Evolutionary conservation across 768 basidiomycete genomes (phyloP).

Genomic region (Mycena haematopus): DNA sequence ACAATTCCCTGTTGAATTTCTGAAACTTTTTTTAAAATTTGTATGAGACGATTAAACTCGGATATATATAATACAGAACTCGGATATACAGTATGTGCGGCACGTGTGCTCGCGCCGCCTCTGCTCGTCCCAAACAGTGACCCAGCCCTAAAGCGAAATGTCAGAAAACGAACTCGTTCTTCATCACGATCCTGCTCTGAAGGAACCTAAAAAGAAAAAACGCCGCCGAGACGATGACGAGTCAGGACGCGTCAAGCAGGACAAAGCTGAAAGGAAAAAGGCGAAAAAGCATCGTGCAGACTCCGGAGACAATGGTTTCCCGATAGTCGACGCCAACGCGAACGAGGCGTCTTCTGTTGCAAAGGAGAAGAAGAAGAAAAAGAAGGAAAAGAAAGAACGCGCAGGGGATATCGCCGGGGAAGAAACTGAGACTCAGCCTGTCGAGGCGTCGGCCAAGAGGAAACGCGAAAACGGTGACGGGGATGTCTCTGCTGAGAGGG

Average conservation of each 20-base stretch:
- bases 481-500: conserved; percentile 5
- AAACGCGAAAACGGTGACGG: conserved; percentile 35
- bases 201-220: conserved; percentile 48
- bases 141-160: conserved; percentile 23
- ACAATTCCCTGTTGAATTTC: too few relatives aligned
- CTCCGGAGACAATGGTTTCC: neutral
- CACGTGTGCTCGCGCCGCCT: too few relatives aligned
- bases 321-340: neutral
- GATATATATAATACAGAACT: too few relatives aligned
- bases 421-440: conserved; percentile 12
- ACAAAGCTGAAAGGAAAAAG: conserved; percentile 39
- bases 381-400: conserved; percentile 21
- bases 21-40: too few relatives aligned
- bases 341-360: neutral
- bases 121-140: neutral
- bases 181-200: conserved; percentile 8
- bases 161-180: conserved; percentile 8
- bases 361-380: conserved; percentile 23
- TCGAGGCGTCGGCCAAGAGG: conserved; percentile 23
- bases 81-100: too few relatives aligned
- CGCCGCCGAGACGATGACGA: conserved; percentile 33
- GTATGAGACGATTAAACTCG: too few relatives aligned
- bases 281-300: conserved; percentile 22
- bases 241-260: conserved; percentile 32
- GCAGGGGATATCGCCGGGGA: conserved; percentile 16